Base-by-base conservation (phyloP, 208 protist species). In the Wallacemonas rigidus region DNA sequence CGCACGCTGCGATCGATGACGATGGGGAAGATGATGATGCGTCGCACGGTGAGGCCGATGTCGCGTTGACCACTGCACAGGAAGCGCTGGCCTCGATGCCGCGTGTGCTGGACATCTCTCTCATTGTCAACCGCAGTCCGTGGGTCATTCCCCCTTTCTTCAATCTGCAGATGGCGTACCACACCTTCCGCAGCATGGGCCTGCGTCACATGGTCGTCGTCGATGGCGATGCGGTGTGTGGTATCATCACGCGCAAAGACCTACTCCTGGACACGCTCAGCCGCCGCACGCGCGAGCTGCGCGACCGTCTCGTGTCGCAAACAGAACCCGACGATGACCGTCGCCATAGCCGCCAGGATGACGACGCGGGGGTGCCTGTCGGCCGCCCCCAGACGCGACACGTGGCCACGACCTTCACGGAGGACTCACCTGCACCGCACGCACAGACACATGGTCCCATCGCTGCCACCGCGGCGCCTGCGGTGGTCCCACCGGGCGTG, bases 161-260 rank as follows among this genome's bases (percentile, higher is more conserved):
- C 70, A 92, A 96, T 47, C 70, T 96, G 17, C 72, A 93, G 51
- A 94, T 96, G 87, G 82, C 85, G 2, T 97, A 96, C 73, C 77
- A 90, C 51, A 90, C 95, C 8, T 98, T 98, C 71, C 85, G 92
- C 39, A 91, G 81, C 61, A 94, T 98, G 90, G 96, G 95, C 0
- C 82, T 98, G 64, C 93, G 96, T 11, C 95, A 98, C 80, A 87
- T 98, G 87, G 87, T 94, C 2, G 95, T 98, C 41, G 85, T 97
- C 17, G 84, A 97, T 69, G 82, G 87, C 44, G 88, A 95, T 63
- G 76, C 73, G 36, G 89, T 98, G 6, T 71, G 85, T 3, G 94
- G 96, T 41, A 94, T 98, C n/a, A 94, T 98, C 76, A 98, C 94
- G 2, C 90, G 94, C 17, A 96, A 98, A 58, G 94, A 98, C 72